Percentiles rank a stretch among this genome's conserved stretches.
phyloP scores from a whole-genome alignment of 495 filamentous ascomycete genomes.

The Neurospora tetrasperma region DNA sequence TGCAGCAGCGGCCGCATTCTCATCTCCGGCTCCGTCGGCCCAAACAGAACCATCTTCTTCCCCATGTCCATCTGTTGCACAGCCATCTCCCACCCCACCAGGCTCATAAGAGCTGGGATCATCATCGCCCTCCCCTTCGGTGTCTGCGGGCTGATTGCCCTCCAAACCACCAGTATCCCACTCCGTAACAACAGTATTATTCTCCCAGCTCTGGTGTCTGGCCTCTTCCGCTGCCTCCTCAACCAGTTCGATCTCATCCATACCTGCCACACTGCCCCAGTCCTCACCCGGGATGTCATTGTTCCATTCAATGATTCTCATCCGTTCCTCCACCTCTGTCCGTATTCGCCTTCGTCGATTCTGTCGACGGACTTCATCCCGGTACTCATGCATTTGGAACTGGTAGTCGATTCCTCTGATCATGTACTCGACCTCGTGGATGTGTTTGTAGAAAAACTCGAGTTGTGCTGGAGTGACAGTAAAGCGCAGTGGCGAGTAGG shows the following conservation, averaged over 20 bases:
- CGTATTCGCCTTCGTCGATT: background rate
- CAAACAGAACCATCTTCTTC: background rate
- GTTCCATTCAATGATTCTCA: background rate
- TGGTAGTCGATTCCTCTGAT: background rate
- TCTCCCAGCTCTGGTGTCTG: background rate
- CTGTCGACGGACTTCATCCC: background rate
- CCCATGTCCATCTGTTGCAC: background rate
- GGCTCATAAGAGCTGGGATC: background rate
- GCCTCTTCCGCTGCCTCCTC: background rate
- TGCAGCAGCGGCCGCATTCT: background rate
- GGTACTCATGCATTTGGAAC: background rate
- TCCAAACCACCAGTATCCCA: background rate
- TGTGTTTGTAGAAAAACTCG: background rate
- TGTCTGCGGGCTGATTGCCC: background rate
- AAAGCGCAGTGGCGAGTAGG: background rate
- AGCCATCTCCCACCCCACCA: background rate
- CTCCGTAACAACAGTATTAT: background rate
- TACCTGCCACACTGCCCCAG: background rate
- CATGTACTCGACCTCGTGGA: background rate
- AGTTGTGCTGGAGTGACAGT: background rate
- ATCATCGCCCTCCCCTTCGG: background rate
- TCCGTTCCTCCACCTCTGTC: background rate
- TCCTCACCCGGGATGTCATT: background rate
- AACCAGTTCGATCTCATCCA: background rate
- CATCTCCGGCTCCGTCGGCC: background rate